Base-by-base conservation (phyloP, 2,329 filamentous ascomycete genomes). In the Penicillium sp. region DNA sequence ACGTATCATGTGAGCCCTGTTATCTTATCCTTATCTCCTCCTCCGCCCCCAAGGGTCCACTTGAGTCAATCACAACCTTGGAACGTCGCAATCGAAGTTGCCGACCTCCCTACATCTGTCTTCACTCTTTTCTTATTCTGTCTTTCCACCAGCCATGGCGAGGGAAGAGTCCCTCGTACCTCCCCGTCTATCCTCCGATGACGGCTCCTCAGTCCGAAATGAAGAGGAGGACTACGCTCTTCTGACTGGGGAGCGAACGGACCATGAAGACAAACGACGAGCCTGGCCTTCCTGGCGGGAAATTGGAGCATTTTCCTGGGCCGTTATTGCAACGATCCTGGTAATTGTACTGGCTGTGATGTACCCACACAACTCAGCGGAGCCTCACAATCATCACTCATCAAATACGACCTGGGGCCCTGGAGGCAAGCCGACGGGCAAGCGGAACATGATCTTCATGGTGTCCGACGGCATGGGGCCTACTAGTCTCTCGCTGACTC, bases 401-500 rank as follows among this genome's bases (percentile, higher is more conserved):
- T 61, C 57, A 51, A 51, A 55, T 4, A 59, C 48, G 52, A 58
- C 61, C 40, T 72, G 69, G 69, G 67, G 67, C 10, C 64, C 67
- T 28, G 63, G 61, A 50, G 66, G 66, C 19, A 74, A 72, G 54
- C 74, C 76, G 49, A 70, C 62, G 26, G 81, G 82, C 45, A 98
- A 97, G 76, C 81, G 88, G 48, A 98, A 97, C 70, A 77, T 98
- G 46, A 85, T 98, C 61, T 97, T 98, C 75, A 98, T 98, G 93
- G 91, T 98, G 33, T 95, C 88, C 0, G 93, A 98, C 68, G 93
- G 93, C 63, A 98, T 98, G 93, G 93, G 93, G 0, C 93, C 93
- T 7, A 88, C 93, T 8, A 91, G 88, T 60, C 77, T 98, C 47
- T 86, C 85, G 24, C 71, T 98, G 66, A 95, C 93, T 6, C 80